Conservation (phyloP, 1,139 yeast genomes). For the Debaryomycetaceae sp. region DNA sequence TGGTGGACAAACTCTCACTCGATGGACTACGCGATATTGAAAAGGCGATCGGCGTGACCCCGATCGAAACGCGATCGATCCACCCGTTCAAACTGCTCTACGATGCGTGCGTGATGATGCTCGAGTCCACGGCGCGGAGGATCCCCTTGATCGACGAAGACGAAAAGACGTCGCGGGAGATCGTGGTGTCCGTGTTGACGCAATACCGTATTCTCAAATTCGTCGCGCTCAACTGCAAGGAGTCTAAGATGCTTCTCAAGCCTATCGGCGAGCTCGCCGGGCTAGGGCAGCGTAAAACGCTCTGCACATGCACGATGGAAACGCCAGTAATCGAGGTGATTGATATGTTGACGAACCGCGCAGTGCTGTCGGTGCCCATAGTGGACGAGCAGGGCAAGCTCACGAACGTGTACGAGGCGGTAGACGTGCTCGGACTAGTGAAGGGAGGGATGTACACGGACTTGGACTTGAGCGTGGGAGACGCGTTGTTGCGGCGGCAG, state of each 20-base stretch:
- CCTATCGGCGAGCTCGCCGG: conserved; percentile 60
- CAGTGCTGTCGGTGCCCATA: conserved; percentile 88
- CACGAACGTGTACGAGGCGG: conserved; percentile 91
- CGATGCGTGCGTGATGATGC: conserved; percentile 92
- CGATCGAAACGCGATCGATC: conserved; percentile 78
- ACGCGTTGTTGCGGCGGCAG: conserved; percentile 86
- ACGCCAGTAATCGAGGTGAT: conserved; percentile 95
- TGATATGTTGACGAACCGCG: conserved; percentile 63
- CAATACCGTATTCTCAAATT: conserved; percentile 94
- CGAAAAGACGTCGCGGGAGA: conserved; percentile 85
- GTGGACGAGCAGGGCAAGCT: conserved; percentile 68
- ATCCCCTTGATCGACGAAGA: conserved; percentile 92
- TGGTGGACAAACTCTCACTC: conserved; percentile 76
- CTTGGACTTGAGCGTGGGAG: conserved; percentile 85
- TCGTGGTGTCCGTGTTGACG: conserved; percentile 89
- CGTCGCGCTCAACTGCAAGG: conserved; percentile 92
- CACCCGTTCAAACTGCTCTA: conserved; percentile 87
- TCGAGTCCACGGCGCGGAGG: conserved; percentile 81
- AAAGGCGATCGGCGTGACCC: conserved; percentile 77
- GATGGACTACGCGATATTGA: conserved; percentile 83
- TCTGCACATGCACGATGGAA: conserved; percentile 77
- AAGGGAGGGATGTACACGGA: conserved; percentile 94
- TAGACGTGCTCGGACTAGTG: conserved; percentile 83
- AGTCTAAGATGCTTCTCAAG: conserved; percentile 71
- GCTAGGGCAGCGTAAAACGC: conserved; percentile 47